Evolutionary conservation across 805 yeast genomes (phyloP).

Genomic region (Alloascoidea africana): DNA sequence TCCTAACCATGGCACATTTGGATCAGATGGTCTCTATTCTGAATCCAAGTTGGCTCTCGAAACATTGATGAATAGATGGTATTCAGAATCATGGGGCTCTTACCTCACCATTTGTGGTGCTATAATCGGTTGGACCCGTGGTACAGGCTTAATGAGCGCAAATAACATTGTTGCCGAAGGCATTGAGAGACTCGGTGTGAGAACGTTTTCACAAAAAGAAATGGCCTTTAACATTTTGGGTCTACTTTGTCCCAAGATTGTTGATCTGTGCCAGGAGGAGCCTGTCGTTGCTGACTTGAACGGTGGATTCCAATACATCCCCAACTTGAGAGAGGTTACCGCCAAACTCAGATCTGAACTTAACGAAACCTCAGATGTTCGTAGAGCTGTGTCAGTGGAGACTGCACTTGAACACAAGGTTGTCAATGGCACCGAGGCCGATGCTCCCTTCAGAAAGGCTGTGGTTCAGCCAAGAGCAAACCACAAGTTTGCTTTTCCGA

Average conservation of each 20-base stretch:
- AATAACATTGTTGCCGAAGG: slow-evolving; percentile 97
- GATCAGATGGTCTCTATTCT: slow-evolving; percentile 95
- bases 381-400: slow-evolving; percentile 92
- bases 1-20: slow-evolving; percentile 98
- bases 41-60: slow-evolving; percentile 94
- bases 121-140: slow-evolving; percentile 99
- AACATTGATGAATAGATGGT: slow-evolving; percentile 97
- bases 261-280: slow-evolving; percentile 74
- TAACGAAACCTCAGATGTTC: slow-evolving; percentile 72
- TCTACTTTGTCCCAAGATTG: slow-evolving; percentile 74
- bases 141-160: slow-evolving; percentile 97
- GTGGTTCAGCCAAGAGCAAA: slow-evolving; percentile 87
- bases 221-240: slow-evolving; percentile 98
- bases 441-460: slow-evolving; percentile 67
- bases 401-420: slow-evolving; percentile 77
- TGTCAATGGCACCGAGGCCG: slow-evolving; percentile 79
- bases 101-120: slow-evolving; percentile 97
- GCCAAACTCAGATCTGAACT: slow-evolving; percentile 58
- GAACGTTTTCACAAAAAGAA: slow-evolving; percentile 97
- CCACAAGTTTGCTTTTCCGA: slow-evolving; percentile 88
- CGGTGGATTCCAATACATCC: slow-evolving; percentile 94
- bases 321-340: slow-evolving; percentile 81
- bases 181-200: slow-evolving; percentile 86
- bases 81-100: slow-evolving; percentile 91
- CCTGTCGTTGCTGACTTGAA: slow-evolving; percentile 97